Percentiles rank a stretch among this genome's conserved stretches.
Conservation (phyloP, 176 grass and related monocot species). For the Eragrostis nindensis region DNA sequence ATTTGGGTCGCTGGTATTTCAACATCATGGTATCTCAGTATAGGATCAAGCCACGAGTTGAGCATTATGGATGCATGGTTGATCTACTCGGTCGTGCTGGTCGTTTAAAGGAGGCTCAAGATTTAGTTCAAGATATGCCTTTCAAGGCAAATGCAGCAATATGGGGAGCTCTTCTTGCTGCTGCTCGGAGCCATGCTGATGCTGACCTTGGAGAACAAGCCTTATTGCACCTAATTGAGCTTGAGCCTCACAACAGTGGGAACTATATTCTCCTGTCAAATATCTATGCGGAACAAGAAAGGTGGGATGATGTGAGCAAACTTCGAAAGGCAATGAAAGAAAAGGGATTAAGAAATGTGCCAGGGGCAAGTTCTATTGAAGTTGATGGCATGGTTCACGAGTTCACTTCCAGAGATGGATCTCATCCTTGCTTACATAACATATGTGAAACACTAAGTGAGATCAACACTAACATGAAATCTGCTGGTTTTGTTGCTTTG, state of each 20-base stretch:
- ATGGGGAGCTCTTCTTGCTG: constrained; percentile 87
- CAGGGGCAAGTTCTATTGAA: constrained; percentile 83
- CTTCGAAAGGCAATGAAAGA: constrained; percentile 76
- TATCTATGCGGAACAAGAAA: constrained; percentile 68
- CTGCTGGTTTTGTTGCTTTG: constrained; percentile 41
- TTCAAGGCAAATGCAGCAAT: constrained; percentile 80
- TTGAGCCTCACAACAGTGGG: constrained; percentile 75
- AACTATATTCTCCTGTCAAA: constrained; percentile 84
- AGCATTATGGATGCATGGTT: constrained; percentile 86
- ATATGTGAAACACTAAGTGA: constrained; percentile 60
- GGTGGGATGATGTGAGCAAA: constrained; percentile 69
- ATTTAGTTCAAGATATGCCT: constrained; percentile 71
- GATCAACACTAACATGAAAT: constrained; percentile 58
- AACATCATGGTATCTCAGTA: constrained; percentile 57
- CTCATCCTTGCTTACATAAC: constrained; percentile 67
- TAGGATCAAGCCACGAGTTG: constrained; percentile 58
- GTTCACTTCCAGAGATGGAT: constrained; percentile 83
- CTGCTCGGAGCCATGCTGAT: constrained; percentile 65
- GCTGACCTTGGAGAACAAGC: constrained; percentile 69
- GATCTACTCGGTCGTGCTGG: constrained; percentile 75
- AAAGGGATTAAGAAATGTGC: constrained; percentile 60
- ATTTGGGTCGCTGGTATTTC: constrained; percentile 73
- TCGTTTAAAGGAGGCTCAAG: constrained; percentile 56
- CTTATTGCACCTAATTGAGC: constrained; percentile 68
- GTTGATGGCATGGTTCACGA: constrained; percentile 71